phyloP scores from a whole-genome alignment of 2,329 filamentous ascomycete genomes.

The Cercospora sojina region DNA sequence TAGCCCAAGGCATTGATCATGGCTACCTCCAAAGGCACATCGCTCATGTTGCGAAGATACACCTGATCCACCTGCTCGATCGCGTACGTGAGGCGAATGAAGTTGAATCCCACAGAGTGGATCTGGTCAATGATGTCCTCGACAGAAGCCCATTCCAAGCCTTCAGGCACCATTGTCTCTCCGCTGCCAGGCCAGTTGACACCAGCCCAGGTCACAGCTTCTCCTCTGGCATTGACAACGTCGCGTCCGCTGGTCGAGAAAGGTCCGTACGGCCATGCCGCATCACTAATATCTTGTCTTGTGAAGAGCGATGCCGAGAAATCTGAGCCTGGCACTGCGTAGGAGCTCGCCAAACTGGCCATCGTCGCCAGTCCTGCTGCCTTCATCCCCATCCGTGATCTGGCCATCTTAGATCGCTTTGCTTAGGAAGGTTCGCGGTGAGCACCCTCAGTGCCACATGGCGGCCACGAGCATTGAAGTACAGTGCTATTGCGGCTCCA shows the following conservation, averaged over 20 bases:
- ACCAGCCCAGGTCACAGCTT: slow-evolving; percentile 35
- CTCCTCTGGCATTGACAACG: slow-evolving; percentile 26
- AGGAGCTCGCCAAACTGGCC: neutral
- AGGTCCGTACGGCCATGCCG: slow-evolving; percentile 35
- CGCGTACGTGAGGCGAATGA: slow-evolving; percentile 43
- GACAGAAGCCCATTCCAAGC: slow-evolving; percentile 36
- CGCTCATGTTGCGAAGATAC: slow-evolving; percentile 41
- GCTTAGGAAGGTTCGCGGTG: neutral
- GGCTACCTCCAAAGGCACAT: slow-evolving; percentile 43
- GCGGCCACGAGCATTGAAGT: slow-evolving; percentile 4
- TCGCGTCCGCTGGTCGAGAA: slow-evolving; percentile 37
- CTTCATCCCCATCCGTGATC: neutral
- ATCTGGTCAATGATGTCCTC: slow-evolving; percentile 34
- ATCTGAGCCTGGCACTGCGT: slow-evolving; percentile 6
- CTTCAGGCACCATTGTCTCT: slow-evolving; percentile 39
- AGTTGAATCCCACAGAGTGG: slow-evolving; percentile 37
- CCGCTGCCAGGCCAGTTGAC: slow-evolving; percentile 39
- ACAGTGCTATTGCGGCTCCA: slow-evolving; percentile 14
- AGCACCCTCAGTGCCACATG: neutral
- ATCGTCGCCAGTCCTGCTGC: neutral
- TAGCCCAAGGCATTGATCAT: slow-evolving; percentile 43
- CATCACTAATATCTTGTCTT: slow-evolving; percentile 11
- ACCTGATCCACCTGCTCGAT: slow-evolving; percentile 47
- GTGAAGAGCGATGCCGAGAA: slow-evolving; percentile 9
- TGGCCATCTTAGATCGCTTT: neutral